Conservation (phyloP, 73 alveolate genomes). For the Breviolum minutum region DNA sequence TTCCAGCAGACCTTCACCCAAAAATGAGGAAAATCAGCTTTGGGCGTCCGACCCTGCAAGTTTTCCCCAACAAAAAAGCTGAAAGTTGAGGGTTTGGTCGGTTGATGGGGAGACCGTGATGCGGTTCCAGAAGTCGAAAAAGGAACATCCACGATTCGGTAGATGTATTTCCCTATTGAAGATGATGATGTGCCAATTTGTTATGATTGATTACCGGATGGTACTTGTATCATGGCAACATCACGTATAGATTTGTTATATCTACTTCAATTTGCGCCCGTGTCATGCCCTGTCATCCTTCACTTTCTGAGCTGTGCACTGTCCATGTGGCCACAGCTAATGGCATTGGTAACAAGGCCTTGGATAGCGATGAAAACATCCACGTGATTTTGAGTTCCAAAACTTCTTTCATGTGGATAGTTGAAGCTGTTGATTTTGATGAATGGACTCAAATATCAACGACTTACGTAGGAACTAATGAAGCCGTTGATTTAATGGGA, state of each 20-base stretch:
- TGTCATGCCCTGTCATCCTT: neutral
- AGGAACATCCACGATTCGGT: too few relatives aligned
- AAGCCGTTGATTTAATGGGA: too few relatives aligned
- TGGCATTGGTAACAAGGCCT: slow-evolving; percentile 82
- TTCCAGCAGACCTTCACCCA: neutral
- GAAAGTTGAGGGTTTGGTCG: neutral
- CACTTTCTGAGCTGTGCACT: neutral
- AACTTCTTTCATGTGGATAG: too few relatives aligned
- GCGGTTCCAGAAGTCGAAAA: too few relatives aligned
- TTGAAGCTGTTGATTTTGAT: too few relatives aligned
- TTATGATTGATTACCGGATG: neutral
- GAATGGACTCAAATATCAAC: too few relatives aligned
- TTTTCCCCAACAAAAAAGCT: neutral
- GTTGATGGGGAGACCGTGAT: too few relatives aligned
- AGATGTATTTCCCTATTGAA: neutral
- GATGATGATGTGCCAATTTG: too few relatives aligned
- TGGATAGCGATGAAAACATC: neutral
- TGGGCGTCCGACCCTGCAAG: neutral
- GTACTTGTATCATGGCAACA: too few relatives aligned
- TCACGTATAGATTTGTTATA: neutral
- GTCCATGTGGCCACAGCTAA: slow-evolving; percentile 88
- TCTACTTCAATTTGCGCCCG: too few relatives aligned
- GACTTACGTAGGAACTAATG: too few relatives aligned
- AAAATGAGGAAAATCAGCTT: neutral
- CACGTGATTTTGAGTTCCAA: too few relatives aligned